Base-by-base conservation (phyloP, 2,329 filamentous ascomycete genomes). In the Cyphellophora attinorum region DNA sequence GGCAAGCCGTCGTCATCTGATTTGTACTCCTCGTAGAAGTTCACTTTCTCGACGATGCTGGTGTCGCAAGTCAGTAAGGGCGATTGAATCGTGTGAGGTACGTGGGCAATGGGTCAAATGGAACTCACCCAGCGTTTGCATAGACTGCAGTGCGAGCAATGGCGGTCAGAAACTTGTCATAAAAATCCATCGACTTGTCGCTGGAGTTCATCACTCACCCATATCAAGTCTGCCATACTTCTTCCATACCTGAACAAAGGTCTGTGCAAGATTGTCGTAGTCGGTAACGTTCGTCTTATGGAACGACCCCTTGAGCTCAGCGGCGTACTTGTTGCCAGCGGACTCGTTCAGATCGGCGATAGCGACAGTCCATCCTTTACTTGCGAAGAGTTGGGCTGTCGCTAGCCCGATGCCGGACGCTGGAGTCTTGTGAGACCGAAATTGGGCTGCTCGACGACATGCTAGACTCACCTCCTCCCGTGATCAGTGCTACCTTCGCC, bases 391-490 rank as follows among this genome's bases (percentile, higher is more conserved):
- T 45, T 54, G 41, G n/a, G 60, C 60, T 29, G 63, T 58, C 12
- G 56, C 55, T 15, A 65, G 51, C 31, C 63, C 62, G 46, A 66
- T 64, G 17, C 61, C 62, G 38, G 55, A 57, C 34, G 59, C 60
- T 62, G 37, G n/a, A 30, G 27, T 15, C 15, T 6, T 16, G 11
- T 10, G 12, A 13, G 16, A 29, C 13, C 2, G n/a, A n/a, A n/a
- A n/a, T n/a, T n/a, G n/a, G n/a, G n/a, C n/a, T n/a, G n/a, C n/a
- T n/a, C n/a, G n/a, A n/a, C n/a, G n/a, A n/a, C n/a, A 30, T 6
- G 18, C 14, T 4, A 14, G 18, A 11, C 25, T 12, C 31, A 36
- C 34, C 34, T 36, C 34, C 34, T 5, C 34, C 34, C 8, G 34
- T 36, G 27, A 36, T 36, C 15, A 36, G 19, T 13, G 27, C n/a